Conservation (phyloP, 2,329 filamentous ascomycete species). For the Didymella glomerata region DNA sequence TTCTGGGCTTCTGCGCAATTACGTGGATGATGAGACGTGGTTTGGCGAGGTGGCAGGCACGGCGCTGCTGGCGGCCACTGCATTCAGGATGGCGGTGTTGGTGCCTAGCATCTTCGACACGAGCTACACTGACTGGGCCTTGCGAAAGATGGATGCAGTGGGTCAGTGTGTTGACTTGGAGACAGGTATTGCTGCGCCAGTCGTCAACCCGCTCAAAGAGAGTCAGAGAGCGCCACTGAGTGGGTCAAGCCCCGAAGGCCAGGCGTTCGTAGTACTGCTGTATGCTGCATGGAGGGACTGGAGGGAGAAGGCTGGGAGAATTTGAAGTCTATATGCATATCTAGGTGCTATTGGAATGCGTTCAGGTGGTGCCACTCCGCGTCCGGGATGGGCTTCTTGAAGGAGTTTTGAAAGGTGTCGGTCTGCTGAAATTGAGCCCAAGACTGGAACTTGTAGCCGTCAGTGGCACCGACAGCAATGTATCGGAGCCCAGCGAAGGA, state of each 20-base stretch:
- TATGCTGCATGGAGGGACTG: conserved; percentile 56
- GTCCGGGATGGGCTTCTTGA: conserved; percentile 12
- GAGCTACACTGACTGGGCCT: conserved; percentile 55
- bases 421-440: conserved; percentile 12
- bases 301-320: conserved; percentile 6
- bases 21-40: conserved; percentile 56
- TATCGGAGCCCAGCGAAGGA: conserved; percentile 1
- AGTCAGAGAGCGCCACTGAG: conserved; percentile 28
- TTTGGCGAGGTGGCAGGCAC: conserved; percentile 61
- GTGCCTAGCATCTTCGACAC: conserved; percentile 49
- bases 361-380: conserved; percentile 8
- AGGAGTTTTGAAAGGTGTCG: conserved; percentile 15
- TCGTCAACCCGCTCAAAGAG: conserved; percentile 49
- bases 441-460: conserved; percentile 17
- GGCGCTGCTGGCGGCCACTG: conserved; percentile 55
- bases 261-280: conserved; percentile 55
- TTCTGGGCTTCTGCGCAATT: conserved; percentile 57
- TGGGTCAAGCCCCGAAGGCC: conserved; percentile 44
- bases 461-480: conserved; percentile 17
- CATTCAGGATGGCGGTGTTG: conserved; percentile 57
- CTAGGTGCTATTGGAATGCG: not conserved
- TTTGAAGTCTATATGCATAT: not conserved
- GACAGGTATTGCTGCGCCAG: conserved; percentile 52
- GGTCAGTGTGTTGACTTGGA: conserved; percentile 45
- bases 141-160: conserved; percentile 52